A percentile compares a stretch with the other conserved stretches of the same genome.
These are phyloP conservation scores for Pleurotus cornucopiae DNA, from an alignment of 768 basidiomycete species.

Conservation along the genomic window DNA sequence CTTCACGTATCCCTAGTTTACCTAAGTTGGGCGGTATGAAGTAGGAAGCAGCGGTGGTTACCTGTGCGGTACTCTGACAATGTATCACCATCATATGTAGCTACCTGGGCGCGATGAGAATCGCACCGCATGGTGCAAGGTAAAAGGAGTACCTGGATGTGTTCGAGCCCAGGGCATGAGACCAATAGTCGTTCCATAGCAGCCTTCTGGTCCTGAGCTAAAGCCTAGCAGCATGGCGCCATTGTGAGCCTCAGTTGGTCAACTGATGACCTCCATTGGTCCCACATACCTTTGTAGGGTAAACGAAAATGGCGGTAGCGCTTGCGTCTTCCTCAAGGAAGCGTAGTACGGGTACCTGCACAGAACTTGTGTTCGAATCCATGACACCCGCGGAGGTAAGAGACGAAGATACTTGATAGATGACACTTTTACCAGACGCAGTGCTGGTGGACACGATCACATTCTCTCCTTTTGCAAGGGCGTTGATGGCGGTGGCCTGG, in stretches of 20 bases:
- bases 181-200: conserved; percentile 66
- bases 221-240: conserved; percentile 42
- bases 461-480: conserved; percentile 51
- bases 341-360: conserved; percentile 65
- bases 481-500: conserved; percentile 70
- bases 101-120: conserved; percentile 34
- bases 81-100: conserved; percentile 89
- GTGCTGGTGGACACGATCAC: conserved; percentile 90
- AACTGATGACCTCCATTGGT: neutral
- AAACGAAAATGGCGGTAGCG: conserved; percentile 78
- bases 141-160: conserved; percentile 39
- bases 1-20: conserved; percentile 59
- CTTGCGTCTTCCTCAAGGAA: conserved; percentile 57
- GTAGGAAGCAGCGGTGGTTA: conserved; percentile 20
- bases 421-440: conserved; percentile 85
- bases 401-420: conserved; percentile 60
- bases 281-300: conserved; percentile 72
- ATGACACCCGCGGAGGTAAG: neutral
- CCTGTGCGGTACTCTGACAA: conserved; percentile 62
- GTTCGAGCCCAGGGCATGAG: conserved; percentile 56
- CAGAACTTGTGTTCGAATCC: neutral
- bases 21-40: neutral
- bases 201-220: conserved; percentile 83
- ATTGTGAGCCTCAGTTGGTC: neutral
- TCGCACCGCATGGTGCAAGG: too few species aligned